Conservation (phyloP, 2,329 filamentous ascomycete genomes). For the Celoporthe dispersa region DNA sequence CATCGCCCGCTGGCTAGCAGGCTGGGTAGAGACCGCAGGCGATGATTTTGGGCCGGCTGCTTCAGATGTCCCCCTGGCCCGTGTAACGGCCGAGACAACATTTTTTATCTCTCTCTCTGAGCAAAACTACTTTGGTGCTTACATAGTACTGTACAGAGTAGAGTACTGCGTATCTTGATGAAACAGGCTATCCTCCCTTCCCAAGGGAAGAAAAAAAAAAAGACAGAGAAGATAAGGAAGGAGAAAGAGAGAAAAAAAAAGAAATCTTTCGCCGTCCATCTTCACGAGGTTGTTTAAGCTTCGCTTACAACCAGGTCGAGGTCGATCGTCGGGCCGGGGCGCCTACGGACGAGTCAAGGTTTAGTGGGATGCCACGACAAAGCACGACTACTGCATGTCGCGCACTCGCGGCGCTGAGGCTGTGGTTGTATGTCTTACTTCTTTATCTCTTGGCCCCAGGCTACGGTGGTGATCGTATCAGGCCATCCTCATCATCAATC, state of each 20-base stretch:
- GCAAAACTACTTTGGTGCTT: background rate
- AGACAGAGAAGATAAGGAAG: no score
- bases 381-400: conserved; percentile 3
- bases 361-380: background rate
- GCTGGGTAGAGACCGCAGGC: background rate
- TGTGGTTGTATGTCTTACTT: background rate
- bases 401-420: background rate
- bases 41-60: background rate
- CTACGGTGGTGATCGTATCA: background rate
- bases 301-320: background rate
- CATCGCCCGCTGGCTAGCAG: background rate
- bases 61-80: background rate
- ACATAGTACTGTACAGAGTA: background rate
- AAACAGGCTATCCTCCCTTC: background rate
- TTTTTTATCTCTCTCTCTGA: background rate
- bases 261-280: background rate
- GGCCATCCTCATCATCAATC: background rate
- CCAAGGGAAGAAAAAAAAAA: no score
- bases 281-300: background rate
- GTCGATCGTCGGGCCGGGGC: conserved; percentile 2
- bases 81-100: background rate
- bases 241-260: background rate
- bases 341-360: conserved; percentile 2
- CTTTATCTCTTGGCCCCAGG: background rate
- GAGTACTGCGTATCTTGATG: no score